phyloP scores from a whole-genome alignment of 305 asterid genomes.

The Plantago coronopus region DNA sequence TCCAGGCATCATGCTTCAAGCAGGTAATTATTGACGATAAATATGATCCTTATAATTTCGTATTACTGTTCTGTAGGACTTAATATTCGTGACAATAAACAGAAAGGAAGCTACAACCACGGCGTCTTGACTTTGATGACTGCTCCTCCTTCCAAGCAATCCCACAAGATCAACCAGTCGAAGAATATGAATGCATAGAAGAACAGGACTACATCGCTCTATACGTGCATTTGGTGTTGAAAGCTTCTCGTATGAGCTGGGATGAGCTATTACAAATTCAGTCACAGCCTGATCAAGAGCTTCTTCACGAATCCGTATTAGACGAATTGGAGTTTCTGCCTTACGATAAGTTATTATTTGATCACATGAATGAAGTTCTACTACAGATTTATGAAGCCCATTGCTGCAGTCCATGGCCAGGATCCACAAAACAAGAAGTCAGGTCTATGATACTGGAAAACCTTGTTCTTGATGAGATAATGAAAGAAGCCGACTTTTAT shows the following conservation, averaged over 20 bases:
- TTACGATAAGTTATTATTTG: slow-evolving; percentile 57
- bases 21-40: slow-evolving; percentile 35
- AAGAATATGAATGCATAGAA: slow-evolving; percentile 27
- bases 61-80: not conserved
- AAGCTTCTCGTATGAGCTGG: slow-evolving; percentile 48
- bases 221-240: slow-evolving; percentile 51
- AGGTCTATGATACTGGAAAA: slow-evolving; percentile 33
- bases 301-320: slow-evolving; percentile 39
- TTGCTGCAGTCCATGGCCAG: slow-evolving; percentile 39
- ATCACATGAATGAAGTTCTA: slow-evolving; percentile 62
- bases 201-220: slow-evolving; percentile 39
- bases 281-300: slow-evolving; percentile 33
- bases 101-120: slow-evolving; percentile 48
- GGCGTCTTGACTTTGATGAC: slow-evolving; percentile 50
- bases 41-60: not conserved
- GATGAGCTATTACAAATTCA: slow-evolving; percentile 37
- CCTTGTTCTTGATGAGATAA: slow-evolving; percentile 46
- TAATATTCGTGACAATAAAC: slow-evolving; percentile 21
- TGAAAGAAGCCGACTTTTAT: slow-evolving; percentile 46
- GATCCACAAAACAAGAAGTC: slow-evolving; percentile 35
- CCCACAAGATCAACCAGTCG: slow-evolving; percentile 25
- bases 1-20: slow-evolving; percentile 31
- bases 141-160: slow-evolving; percentile 32
- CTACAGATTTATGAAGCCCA: slow-evolving; percentile 33
- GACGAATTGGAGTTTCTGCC: slow-evolving; percentile 47